Conservation (phyloP, 208 protist species). For the Lotmaria passim region DNA sequence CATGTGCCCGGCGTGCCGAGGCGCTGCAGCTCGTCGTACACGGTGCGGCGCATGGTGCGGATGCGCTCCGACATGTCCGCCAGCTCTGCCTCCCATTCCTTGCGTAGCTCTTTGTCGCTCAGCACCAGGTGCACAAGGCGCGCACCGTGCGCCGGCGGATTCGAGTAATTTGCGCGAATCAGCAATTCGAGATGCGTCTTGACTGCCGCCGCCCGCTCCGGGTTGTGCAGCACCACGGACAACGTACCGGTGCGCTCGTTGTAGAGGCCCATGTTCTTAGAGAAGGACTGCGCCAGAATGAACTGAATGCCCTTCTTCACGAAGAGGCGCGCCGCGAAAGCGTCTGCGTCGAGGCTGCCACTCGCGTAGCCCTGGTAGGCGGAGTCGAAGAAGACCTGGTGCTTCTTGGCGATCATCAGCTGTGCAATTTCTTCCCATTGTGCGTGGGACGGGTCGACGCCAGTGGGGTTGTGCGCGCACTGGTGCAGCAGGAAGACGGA, state of each 20-base stretch:
- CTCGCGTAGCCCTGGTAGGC: constrained; percentile 97
- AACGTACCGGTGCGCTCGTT: constrained; percentile 94
- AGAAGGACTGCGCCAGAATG: constrained; percentile 94
- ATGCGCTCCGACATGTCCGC: constrained; percentile 89
- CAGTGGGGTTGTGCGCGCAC: constrained; percentile 99
- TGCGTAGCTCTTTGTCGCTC: constrained; percentile 71
- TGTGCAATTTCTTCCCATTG: constrained; percentile 96
- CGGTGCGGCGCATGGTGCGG: constrained; percentile 71
- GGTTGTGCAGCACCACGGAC: constrained; percentile 65
- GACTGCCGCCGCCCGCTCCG: constrained; percentile 46
- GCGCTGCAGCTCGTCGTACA: constrained; percentile 80
- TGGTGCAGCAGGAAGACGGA: constrained; percentile 97
- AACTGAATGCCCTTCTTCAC: constrained; percentile 83
- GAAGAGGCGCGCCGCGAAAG: constrained; percentile 83
- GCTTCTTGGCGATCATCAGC: constrained; percentile 72
- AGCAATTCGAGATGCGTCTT: constrained; percentile 86
- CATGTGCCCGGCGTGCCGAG: constrained; percentile 88
- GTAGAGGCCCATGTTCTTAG: constrained; percentile 99
- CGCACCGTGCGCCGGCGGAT: constrained; percentile 96
- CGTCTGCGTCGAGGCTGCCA: constrained; percentile 95
- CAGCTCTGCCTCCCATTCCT: constrained; percentile 93
- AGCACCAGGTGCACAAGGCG: constrained; percentile 93
- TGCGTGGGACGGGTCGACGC: constrained; percentile 95
- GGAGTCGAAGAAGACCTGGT: constrained; percentile 96
- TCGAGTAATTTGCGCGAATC: constrained; percentile 95